These are phyloP conservation scores for Trifolium subterraneum DNA, from an alignment of 306 rosid species.

Conservation along the genomic window DNA sequence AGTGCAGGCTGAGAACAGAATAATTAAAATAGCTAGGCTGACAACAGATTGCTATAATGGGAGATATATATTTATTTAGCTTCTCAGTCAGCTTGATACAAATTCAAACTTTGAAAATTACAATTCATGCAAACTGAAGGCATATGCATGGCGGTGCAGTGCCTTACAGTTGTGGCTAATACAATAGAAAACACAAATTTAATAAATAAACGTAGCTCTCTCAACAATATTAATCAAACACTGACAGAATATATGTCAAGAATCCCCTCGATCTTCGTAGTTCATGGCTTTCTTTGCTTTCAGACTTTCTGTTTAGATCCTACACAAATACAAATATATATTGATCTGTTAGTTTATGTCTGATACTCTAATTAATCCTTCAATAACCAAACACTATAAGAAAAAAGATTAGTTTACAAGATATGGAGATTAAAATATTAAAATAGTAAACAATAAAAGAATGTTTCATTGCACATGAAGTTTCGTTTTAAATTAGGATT, in stretches of 20 bases:
- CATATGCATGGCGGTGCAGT: slow-evolving; percentile 17
- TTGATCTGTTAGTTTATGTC: slow-evolving; percentile 12
- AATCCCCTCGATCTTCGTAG: not conserved
- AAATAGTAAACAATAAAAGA: not conserved
- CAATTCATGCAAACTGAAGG: slow-evolving; percentile 30
- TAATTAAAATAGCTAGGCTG: slow-evolving; percentile 30
- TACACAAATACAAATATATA: not conserved
- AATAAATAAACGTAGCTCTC: slow-evolving; percentile 20
- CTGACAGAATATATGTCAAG: slow-evolving; percentile 12
- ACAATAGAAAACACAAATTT: slow-evolving; percentile 23
- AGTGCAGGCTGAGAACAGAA: slow-evolving; percentile 26
- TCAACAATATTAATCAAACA: slow-evolving; percentile 26
- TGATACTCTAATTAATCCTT: not conserved
- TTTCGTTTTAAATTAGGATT: slow-evolving; percentile 8
- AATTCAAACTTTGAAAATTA: slow-evolving; percentile 39
- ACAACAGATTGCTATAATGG: not conserved
- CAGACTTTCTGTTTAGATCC: slow-evolving; percentile 37
- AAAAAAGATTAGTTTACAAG: not conserved
- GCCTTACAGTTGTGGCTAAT: slow-evolving; percentile 40
- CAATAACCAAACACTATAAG: slow-evolving; percentile 5
- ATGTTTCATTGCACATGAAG: slow-evolving; percentile 14
- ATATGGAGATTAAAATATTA: not conserved
- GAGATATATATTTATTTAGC: slow-evolving; percentile 33
- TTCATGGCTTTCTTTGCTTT: slow-evolving; percentile 25
- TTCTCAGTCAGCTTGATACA: not conserved